Evolutionary conservation across 2,329 filamentous ascomycete species (phyloP).

Genomic region (Clarireedia homoeocarpa): DNA sequence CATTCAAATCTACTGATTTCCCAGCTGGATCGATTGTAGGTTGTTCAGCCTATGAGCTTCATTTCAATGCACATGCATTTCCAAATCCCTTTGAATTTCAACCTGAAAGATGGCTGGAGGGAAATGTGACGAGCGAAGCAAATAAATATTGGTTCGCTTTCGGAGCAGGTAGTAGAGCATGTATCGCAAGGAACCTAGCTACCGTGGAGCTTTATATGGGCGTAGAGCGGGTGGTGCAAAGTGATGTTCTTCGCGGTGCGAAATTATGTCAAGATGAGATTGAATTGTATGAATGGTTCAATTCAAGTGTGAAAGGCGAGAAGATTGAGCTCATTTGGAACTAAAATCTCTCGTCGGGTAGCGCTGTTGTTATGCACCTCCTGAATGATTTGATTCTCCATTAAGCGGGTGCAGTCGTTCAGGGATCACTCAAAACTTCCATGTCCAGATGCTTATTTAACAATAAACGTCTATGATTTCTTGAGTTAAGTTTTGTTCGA

Average conservation of each 20-base stretch:
- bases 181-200: constrained; percentile 43
- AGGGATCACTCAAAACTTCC: too few relatives aligned
- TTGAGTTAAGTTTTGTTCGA: too few relatives aligned
- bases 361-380: too few relatives aligned
- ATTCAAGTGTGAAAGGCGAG: constrained; percentile 35
- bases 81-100: constrained; percentile 35
- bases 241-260: constrained; percentile 38
- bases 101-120: constrained; percentile 41
- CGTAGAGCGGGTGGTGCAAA: constrained; percentile 35
- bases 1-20: constrained; percentile 28
- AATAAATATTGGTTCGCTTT: constrained; percentile 40
- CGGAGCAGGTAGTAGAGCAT: constrained; percentile 39
- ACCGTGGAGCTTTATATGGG: constrained; percentile 36
- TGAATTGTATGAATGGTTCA: constrained; percentile 36
- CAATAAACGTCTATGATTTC: too few relatives aligned
- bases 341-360: neutral
- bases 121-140: constrained; percentile 32
- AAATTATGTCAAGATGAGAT: constrained; percentile 34
- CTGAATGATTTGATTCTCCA: too few relatives aligned
- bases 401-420: too few relatives aligned
- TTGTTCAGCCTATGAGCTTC: constrained; percentile 38
- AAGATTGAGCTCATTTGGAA: constrained; percentile 35
- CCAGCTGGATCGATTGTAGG: constrained; percentile 39
- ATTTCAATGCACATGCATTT: constrained; percentile 38
- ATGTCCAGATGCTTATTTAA: too few relatives aligned